These are phyloP conservation scores for Zopfochytrium polystomum DNA, from an alignment of 371 early-diverging fungal genomes.

Conservation along the genomic window DNA sequence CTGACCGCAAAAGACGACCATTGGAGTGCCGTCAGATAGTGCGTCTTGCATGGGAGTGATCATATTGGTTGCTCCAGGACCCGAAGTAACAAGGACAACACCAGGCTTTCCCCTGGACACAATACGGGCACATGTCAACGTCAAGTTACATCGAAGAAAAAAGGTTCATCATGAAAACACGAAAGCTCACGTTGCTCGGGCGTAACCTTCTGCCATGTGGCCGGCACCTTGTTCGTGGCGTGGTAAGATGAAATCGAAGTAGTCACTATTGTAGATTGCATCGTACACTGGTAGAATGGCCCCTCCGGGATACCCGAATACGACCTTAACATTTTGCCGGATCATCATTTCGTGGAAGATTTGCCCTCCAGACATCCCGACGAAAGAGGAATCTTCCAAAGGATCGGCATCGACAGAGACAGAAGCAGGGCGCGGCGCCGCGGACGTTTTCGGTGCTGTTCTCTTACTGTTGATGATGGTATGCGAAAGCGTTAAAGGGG, in stretches of 20 bases:
- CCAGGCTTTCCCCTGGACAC: constrained; percentile 80
- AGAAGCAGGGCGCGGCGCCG: no score
- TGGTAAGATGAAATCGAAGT: constrained; percentile 92
- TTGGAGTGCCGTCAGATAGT: constrained; percentile 87
- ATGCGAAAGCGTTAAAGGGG: no score
- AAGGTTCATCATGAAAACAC: neutral
- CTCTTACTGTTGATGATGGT: no score
- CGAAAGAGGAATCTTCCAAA: constrained; percentile 40
- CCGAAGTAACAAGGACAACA: constrained; percentile 92
- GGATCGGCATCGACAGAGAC: no score
- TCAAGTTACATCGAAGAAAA: neutral
- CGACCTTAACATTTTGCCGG: constrained; percentile 82
- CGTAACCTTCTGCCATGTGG: constrained; percentile 98
- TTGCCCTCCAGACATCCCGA: constrained; percentile 96
- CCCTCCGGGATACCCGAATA: constrained; percentile 97
- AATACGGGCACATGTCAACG: no score
- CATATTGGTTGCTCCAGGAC: constrained; percentile 97
- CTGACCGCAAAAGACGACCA: constrained; percentile 94
- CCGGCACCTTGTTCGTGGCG: constrained; percentile 98
- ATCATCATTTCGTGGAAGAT: constrained; percentile 98
- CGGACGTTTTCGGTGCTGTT: no score
- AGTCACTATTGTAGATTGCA: constrained; percentile 91
- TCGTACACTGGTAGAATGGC: constrained; percentile 96
- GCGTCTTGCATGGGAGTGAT: constrained; percentile 98
- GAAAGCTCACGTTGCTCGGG: constrained; percentile 75